A percentile compares a stretch with the other conserved stretches of the same genome.
Conservation (phyloP, 2,329 filamentous ascomycete genomes). For the Pseudocercospora pini-densiflorae region DNA sequence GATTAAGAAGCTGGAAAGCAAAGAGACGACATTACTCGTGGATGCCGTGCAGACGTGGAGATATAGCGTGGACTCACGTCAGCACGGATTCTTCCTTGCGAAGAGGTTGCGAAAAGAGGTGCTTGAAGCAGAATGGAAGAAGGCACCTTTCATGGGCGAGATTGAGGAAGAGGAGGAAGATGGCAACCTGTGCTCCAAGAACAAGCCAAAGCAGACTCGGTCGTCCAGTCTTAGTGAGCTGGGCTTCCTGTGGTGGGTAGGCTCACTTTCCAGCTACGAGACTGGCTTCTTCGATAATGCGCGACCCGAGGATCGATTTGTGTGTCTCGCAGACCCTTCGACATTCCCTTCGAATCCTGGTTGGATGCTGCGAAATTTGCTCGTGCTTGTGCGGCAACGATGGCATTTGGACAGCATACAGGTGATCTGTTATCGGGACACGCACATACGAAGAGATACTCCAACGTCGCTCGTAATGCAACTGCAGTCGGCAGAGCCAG, state of each 20-base stretch:
- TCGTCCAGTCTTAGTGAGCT: constrained; percentile 58
- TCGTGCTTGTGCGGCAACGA: constrained; percentile 81
- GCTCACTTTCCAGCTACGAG: constrained; percentile 77
- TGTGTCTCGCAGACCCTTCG: constrained; percentile 90
- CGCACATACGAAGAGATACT: constrained; percentile 75
- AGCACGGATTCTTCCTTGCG: constrained; percentile 95
- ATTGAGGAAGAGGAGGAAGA: constrained; percentile 38
- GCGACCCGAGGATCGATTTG: constrained; percentile 73
- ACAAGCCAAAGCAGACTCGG: constrained; percentile 52
- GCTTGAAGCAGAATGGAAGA: constrained; percentile 42
- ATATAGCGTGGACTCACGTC: constrained; percentile 77
- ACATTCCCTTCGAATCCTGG: constrained; percentile 86
- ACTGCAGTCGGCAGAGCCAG: constrained; percentile 60
- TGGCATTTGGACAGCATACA: constrained; percentile 79
- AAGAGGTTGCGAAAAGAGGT: constrained; percentile 65
- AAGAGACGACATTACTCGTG: constrained; percentile 78
- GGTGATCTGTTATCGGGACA: constrained; percentile 88
- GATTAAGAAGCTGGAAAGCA: constrained; percentile 60
- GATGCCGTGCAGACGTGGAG: constrained; percentile 87
- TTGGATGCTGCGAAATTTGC: constrained; percentile 89
- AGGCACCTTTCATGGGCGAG: constrained; percentile 25
- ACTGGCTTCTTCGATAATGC: constrained; percentile 81
- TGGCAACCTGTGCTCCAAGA: constrained; percentile 41
- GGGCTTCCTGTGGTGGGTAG: constrained; percentile 77
- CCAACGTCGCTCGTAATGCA: constrained; percentile 79